Conservation (phyloP, 305 asterid genomes). For the Fraxinus ornus region DNA sequence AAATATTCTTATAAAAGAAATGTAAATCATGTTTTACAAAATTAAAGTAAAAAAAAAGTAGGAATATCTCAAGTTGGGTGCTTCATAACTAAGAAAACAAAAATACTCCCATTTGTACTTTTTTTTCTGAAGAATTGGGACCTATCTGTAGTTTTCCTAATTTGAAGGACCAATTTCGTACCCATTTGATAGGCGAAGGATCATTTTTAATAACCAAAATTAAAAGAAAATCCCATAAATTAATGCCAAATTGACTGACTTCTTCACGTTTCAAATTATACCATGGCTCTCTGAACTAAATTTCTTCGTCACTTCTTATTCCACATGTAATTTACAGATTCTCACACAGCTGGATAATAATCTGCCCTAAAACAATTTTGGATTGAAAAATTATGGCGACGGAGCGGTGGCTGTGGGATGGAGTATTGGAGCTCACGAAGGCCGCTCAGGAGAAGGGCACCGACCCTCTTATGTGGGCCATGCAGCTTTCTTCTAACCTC, state of each 20-base stretch:
- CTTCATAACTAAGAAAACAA: conserved; percentile 56
- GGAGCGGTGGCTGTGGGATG: conserved; percentile 44
- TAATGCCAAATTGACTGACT: neutral
- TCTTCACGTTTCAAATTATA: neutral
- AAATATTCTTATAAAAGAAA: neutral
- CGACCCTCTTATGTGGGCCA: conserved; percentile 69
- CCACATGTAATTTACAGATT: conserved; percentile 10
- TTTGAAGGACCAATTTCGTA: neutral
- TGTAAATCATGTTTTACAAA: neutral
- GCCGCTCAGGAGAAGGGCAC: conserved; percentile 63
- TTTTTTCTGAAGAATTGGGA: neutral
- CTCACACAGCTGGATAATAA: conserved; percentile 18
- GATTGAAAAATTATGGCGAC: conserved; percentile 35
- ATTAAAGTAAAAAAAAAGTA: conserved; percentile 13
- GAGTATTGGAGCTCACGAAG: conserved; percentile 63
- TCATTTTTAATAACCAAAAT: neutral
- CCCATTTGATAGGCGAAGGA: neutral
- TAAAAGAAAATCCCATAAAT: neutral
- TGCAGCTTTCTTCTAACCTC: conserved; percentile 59
- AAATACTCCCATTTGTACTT: neutral
- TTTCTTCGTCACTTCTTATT: neutral
- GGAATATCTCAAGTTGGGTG: conserved; percentile 57
- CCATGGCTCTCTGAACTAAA: neutral
- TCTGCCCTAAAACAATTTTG: conserved; percentile 22
- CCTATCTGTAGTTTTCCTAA: neutral